Conservation (phyloP, 2,329 filamentous ascomycete genomes). For the Colletotrichum scovillei region DNA sequence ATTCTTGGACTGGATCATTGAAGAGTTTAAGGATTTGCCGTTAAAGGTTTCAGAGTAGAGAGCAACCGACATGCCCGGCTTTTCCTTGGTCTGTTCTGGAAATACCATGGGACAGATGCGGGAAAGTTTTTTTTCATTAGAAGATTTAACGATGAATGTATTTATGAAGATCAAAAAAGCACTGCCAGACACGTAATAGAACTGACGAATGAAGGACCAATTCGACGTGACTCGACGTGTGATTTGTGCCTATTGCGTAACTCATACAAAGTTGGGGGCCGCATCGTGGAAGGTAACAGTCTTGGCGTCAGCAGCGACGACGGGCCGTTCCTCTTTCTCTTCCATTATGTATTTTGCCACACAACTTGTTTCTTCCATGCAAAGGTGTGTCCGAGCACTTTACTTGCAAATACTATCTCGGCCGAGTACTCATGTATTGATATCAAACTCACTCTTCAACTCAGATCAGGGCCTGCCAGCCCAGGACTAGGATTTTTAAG, state of each 20-base stretch:
- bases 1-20: conserved; percentile 66
- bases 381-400: not conserved
- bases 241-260: not conserved
- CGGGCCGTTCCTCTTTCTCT: not conserved
- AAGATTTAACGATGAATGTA: not conserved
- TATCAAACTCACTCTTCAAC: not conserved
- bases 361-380: not conserved
- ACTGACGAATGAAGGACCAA: not conserved
- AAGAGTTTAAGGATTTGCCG: conserved; percentile 37
- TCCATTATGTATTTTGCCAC: not conserved
- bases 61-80: not conserved
- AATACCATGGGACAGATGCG: not conserved
- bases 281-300: not conserved
- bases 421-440: not conserved
- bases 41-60: not conserved
- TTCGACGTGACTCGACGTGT: not conserved
- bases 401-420: not conserved
- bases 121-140: not conserved
- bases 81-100: not conserved
- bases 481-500: not conserved
- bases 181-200: not conserved
- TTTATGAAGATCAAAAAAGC: not conserved
- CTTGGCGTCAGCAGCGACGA: not conserved
- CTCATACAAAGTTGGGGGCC: not conserved
- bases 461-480: no score